Base-by-base conservation (phyloP, 2,329 filamentous ascomycete species). In the Aspergillus fructus region DNA sequence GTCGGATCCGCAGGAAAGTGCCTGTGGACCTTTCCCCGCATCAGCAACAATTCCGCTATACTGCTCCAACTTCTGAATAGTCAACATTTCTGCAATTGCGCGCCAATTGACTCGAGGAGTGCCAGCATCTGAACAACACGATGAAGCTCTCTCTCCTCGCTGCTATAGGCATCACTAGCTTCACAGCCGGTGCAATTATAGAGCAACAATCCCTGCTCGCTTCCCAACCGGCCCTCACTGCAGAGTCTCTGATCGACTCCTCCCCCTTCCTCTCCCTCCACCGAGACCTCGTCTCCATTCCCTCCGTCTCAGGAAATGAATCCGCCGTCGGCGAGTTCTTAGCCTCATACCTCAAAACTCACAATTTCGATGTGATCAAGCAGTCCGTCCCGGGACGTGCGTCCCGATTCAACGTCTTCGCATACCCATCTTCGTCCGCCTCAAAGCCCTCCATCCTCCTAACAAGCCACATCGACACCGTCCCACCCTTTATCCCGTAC, bases 391-490 rank as follows among this genome's bases (percentile, higher is more conserved):
- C 60, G n/a, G 57, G 46, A 37, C 52, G 46, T n/a, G 60, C 76
- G 40, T 70, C 74, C 33, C 82, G 89, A 42, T 92, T 88, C 79
- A 96, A 96, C 67, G 80, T 96, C 49, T 78, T 93, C 41, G 92
- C 92, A 2, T 91, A 70, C 53, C 70, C 72, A 2, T 54, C 64
- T 13, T 61, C 61, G 54, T 62, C 39, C 13, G 59, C 61, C 56
- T 62, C 39, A 11, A 43, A 45, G 9, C 73, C 72, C 4, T 66
- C 72, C 43, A 72, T 79, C 34, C 68, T 79, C 19, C 62, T 79
- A 37, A 87, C 87, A 1, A 92, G 88, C 56, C 92, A 96, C 71
- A 93, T 96, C 66, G 93, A 97, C 67, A 86, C 84, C 3, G 85
- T 85, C 41, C 78, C 78, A 1, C 78, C 78, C 3, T 78, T 74